phyloP scores from a whole-genome alignment of 352 stramenopile species.

The Phytophthora agathidicida region DNA sequence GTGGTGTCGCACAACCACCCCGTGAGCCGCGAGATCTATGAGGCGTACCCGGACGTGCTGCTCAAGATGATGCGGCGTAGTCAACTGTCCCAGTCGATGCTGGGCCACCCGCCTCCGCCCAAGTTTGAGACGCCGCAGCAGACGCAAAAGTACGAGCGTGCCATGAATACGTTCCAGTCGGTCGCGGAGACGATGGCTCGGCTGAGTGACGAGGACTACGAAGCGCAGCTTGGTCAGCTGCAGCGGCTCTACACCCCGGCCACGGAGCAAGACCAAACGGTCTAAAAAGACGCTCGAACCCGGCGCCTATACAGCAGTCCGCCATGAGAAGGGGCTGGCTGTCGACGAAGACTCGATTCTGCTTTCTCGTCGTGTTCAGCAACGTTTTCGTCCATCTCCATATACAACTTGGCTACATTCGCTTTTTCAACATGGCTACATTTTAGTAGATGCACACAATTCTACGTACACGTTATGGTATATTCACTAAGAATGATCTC shows the following conservation, averaged over 20 bases:
- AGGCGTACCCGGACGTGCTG: conserved; percentile 84
- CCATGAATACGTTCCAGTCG: conserved; percentile 62
- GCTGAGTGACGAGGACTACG: conserved; percentile 73
- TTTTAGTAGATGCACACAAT: too few relatives aligned
- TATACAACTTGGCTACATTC: not conserved
- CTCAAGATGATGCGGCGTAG: conserved; percentile 86
- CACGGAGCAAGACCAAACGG: conserved; percentile 59
- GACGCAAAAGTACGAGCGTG: conserved; percentile 83
- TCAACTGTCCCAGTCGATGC: conserved; percentile 64
- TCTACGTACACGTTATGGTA: too few relatives aligned
- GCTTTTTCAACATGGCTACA: too few relatives aligned
- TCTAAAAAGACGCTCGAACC: conserved; percentile 77
- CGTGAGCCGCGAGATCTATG: conserved; percentile 86
- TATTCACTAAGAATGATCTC: too few relatives aligned
- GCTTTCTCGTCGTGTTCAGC: not conserved
- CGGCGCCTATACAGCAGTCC: conserved; percentile 18
- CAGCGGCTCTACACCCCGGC: conserved; percentile 79
- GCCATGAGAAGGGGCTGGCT: conserved; percentile 16
- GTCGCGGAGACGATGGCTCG: conserved; percentile 81
- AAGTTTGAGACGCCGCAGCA: conserved; percentile 81
- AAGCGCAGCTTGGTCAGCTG: conserved; percentile 71
- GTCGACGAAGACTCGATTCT: not conserved
- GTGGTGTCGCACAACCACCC: conserved; percentile 87
- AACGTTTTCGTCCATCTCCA: conserved; percentile 24
- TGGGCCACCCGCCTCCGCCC: conserved; percentile 67